Evolutionary conservation across 441 rosid species (phyloP).

Genomic region (Daphne laureola): DNA sequence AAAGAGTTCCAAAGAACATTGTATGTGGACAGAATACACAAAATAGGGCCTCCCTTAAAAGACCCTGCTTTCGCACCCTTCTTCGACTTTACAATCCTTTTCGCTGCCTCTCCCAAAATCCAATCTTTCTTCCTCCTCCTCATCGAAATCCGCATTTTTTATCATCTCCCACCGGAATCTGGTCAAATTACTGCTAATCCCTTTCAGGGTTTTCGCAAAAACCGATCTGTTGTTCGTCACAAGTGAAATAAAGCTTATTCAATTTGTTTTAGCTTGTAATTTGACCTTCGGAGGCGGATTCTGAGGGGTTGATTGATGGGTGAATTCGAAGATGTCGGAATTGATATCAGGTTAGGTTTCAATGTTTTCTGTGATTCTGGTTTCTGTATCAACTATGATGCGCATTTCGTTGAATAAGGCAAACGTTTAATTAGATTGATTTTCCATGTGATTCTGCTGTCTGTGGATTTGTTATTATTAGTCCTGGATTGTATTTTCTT

Average conservation of each 20-base stretch:
- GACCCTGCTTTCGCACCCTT: background rate
- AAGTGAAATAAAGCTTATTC: background rate
- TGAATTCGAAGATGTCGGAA: conserved; percentile 44
- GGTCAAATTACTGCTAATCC: background rate
- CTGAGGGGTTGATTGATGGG: conserved; percentile 20
- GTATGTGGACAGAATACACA: conserved; percentile 2
- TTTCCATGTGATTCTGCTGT: background rate
- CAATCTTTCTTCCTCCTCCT: background rate
- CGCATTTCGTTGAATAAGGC: background rate
- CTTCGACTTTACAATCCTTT: conserved; percentile 4
- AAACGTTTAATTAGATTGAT: background rate
- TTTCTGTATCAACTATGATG: background rate
- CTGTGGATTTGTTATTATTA: no score
- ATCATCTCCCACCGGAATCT: background rate
- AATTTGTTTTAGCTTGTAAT: conserved; percentile 10
- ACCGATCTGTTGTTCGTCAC: background rate
- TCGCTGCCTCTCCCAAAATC: conserved; percentile 5
- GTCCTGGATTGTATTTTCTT: no score
- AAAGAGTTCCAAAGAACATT: no score
- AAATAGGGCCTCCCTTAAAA: conserved; percentile 1
- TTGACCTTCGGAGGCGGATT: background rate
- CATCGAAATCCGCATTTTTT: conserved; percentile 4
- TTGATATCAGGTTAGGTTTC: conserved; percentile 35
- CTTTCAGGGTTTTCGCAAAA: background rate
- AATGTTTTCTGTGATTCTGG: background rate